Evolutionary conservation across 2,329 filamentous ascomycete species (phyloP), one percentile per base, ranked within the genome.

Genomic region (Diaporthe velutina): DNA sequence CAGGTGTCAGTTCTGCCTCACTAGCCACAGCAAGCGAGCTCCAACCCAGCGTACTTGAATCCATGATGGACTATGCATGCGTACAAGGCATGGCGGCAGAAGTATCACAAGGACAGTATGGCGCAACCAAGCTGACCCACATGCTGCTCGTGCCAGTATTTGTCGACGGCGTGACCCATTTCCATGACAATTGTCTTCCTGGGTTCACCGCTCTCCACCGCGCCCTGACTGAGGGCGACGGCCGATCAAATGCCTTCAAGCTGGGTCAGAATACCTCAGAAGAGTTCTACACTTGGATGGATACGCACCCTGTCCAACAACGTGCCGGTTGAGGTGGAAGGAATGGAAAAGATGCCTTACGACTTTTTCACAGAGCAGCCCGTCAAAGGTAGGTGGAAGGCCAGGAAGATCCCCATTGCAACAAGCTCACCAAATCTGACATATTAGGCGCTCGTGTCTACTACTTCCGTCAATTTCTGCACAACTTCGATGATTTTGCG

Each of bases 381-480:
- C 12, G 70, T 80, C 4, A 78, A 80, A 76, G 76, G 80, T 80
- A 60, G 60, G 73, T 61, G 15, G 25, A 17, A 52, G n/a, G n/a
- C 17, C 22, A 9, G 40, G 10, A 25, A 38, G 42, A 28, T 25
- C 9, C 48, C 15, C 10, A 4, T 35, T 42, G 35, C 3, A 17
- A 22, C 8, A n/a, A 30, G 28, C 8, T 19, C 15, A 38, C 22
- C 12, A 25, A 67, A 48, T 19, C 35, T 48, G 42, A 52, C 61
- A 66, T 7, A 61, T 22, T 35, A 80, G 78, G 70, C 68, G 79
- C 78, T 5, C 74, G 76, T 4, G 78, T 79, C 7, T 80, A 80
- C 68, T 81, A 81, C 70, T 79, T 80, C 52, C 79, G 80, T 38
- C 77, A 80, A n/a, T 79, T 81, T 25, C 52, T 81, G 70, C 80